Evolutionary conservation across 1,284 basidiomycete genomes (phyloP).

Genomic region (Apiotrichum mycotoxinovorans): DNA sequence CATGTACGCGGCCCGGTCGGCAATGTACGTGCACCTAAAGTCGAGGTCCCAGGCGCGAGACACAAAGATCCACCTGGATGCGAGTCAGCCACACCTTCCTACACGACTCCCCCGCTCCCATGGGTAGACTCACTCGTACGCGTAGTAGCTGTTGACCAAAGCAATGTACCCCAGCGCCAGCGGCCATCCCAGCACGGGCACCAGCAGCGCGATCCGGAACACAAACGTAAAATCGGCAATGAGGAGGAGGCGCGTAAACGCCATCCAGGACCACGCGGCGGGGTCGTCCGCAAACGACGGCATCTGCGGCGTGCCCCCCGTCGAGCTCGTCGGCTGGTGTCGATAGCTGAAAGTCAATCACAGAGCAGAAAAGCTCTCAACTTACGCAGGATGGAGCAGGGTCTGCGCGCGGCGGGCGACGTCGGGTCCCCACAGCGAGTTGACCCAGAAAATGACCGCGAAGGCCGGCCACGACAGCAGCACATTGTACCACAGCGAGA

Average conservation of each 20-base stretch:
- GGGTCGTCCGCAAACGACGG: constrained; percentile 4
- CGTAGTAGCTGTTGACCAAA: constrained; percentile 48
- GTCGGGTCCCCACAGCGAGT: constrained; percentile 45
- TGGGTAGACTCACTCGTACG: constrained; percentile 48
- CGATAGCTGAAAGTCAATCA: constrained; percentile 34
- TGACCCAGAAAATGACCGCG: constrained; percentile 47
- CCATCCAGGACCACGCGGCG: constrained; percentile 27
- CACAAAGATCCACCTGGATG: constrained; percentile 40
- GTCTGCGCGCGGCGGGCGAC: constrained; percentile 45
- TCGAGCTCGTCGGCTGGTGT: constrained; percentile 27
- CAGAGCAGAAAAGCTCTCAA: background rate
- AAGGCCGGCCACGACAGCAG: constrained; percentile 48
- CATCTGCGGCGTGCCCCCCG: constrained; percentile 2
- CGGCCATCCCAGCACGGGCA: constrained; percentile 40
- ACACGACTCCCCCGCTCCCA: too few relatives aligned
- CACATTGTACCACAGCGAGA: constrained; percentile 48
- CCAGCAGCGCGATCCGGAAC: constrained; percentile 35
- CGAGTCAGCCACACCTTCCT: background rate
- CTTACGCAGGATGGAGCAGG: constrained; percentile 42
- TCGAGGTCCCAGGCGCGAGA: constrained; percentile 42
- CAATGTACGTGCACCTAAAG: constrained; percentile 37
- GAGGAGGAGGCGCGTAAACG: constrained; percentile 39
- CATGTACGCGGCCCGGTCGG: constrained; percentile 43
- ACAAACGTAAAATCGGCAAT: constrained; percentile 49
- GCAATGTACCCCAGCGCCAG: constrained; percentile 41